Evolutionary conservation across 495 filamentous ascomycete species (phyloP).

Genomic region (Tuber calosporum): DNA sequence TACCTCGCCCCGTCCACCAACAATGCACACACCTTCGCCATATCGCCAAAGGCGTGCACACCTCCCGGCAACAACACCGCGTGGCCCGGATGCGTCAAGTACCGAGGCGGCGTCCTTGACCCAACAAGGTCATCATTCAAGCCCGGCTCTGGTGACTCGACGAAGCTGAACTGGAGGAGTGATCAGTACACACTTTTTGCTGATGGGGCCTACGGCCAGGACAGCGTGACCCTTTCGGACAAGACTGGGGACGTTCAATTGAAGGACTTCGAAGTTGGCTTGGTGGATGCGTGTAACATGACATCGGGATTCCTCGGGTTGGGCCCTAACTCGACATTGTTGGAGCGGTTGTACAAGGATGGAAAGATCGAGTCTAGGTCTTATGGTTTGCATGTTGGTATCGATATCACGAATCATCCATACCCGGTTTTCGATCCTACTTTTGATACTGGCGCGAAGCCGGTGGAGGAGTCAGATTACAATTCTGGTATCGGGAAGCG

Average conservation of each 20-base stretch:
- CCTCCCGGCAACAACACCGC: conserved; percentile 10
- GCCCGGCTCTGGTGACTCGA: background rate
- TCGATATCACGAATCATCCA: conserved; percentile 30
- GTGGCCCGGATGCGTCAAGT: conserved; percentile 16
- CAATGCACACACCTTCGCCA: conserved; percentile 27
- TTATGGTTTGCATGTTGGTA: conserved; percentile 33
- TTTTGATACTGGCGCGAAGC: conserved; percentile 14
- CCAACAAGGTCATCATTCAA: conserved; percentile 20
- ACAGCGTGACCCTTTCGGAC: conserved; percentile 11
- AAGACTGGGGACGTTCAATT: conserved; percentile 9
- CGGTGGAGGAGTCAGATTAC: conserved; percentile 4
- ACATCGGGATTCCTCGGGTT: conserved; percentile 32
- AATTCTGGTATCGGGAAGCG: conserved; percentile 15
- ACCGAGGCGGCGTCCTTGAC: conserved; percentile 30
- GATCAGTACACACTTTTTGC: conserved; percentile 25
- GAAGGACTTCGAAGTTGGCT: conserved; percentile 24
- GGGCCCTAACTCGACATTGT: conserved; percentile 22
- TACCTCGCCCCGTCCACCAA: conserved; percentile 31
- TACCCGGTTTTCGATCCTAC: conserved; percentile 25
- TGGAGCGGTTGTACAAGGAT: conserved; percentile 17
- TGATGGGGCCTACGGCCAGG: conserved; percentile 19
- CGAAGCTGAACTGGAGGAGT: conserved; percentile 16
- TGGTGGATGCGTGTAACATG: conserved; percentile 31
- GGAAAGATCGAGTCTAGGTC: conserved; percentile 13
- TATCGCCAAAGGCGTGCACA: conserved; percentile 26